Base-by-base conservation (phyloP, 306 rosid genomes). In the Quercus aquifolioides region DNA sequence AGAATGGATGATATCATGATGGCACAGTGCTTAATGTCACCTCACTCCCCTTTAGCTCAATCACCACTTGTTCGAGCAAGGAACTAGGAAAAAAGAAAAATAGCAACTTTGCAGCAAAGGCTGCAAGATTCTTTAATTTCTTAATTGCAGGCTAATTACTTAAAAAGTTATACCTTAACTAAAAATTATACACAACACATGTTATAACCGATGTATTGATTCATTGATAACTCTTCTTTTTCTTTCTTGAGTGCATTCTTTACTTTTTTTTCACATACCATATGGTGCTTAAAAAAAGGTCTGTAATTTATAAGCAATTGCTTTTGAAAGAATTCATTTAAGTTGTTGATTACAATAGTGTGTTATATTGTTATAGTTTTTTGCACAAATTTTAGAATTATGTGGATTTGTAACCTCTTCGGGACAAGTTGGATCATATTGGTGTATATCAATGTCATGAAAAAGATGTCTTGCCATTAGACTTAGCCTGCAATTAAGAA, bases 21-120 rank as follows among this genome's bases (percentile, higher is more conserved):
- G 75, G 1, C n/a, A 10, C 56, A 41, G 8, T 23, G 41, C 75
- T 5, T 13, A 35, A 20, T 82, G 88, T 89, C 97, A 2, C 98
- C 98, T 26, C 95, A 79, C 67, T 90, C 97, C 0, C 94, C 94
- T 3, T 33, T 91, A 11, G 76, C 97, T 74, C 92, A 85, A 11
- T 94, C 95, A 0, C 97, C 97, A 23, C 72, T 94, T 19, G 96
- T 92, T 23, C 88, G 84, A 69, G 87, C 90, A 23, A 62, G 77
- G 28, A 86, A 83, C 71, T 88, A 82, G 65, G 30, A 0, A 54
- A 17, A 10, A 38, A 38, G 11, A 38, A 38, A 38, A 38, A 49
- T 23, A 23, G 23, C 23, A 23, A 23, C 23, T 23, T 23, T 23
- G n/a, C n/a, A n/a, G n/a, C n/a, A n/a, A n/a, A n/a, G n/a, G n/a